phyloP scores from a whole-genome alignment of 169 alveolate genomes.

The Babesia divergens region DNA sequence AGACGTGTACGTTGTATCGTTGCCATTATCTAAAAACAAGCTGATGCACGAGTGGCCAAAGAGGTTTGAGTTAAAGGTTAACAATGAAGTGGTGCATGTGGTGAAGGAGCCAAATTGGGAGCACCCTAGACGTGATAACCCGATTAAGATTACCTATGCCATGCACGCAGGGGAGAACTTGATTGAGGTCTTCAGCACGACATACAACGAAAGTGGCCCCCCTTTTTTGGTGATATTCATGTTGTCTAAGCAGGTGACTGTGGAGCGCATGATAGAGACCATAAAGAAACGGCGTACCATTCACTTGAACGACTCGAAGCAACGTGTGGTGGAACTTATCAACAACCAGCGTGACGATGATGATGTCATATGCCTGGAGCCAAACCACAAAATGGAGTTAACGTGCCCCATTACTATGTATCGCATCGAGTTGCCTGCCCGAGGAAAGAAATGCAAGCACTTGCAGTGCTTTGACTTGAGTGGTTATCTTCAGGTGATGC shows the following conservation, averaged over 20 bases:
- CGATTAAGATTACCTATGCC: conserved; percentile 76
- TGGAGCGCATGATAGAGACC: conserved; percentile 65
- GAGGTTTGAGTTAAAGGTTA: conserved; percentile 67
- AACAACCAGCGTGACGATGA: conserved; percentile 67
- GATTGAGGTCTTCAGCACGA: conserved; percentile 70
- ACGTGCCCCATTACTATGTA: conserved; percentile 81
- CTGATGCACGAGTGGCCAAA: conserved; percentile 79
- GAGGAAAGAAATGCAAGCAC: conserved; percentile 87
- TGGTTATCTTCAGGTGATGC: conserved; percentile 83
- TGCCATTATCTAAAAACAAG: conserved; percentile 31
- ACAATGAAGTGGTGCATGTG: conserved; percentile 66
- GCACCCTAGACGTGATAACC: conserved; percentile 83
- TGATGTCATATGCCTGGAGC: conserved; percentile 81
- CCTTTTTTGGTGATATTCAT: conserved; percentile 68
- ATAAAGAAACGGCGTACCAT: conserved; percentile 60
- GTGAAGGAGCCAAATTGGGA: conserved; percentile 85
- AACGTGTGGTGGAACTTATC: conserved; percentile 52
- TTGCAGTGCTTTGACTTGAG: conserved; percentile 89
- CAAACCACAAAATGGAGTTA: conserved; percentile 71
- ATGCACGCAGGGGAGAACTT: conserved; percentile 72
- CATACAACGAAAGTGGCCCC: conserved; percentile 62
- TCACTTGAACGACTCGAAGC: conserved; percentile 53
- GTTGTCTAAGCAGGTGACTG: conserved; percentile 72
- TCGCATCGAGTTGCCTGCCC: conserved; percentile 84
- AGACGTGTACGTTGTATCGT: conserved; percentile 64